Conservation (phyloP, 176 grass and related monocot species). For the Hordeum marinum region DNA sequence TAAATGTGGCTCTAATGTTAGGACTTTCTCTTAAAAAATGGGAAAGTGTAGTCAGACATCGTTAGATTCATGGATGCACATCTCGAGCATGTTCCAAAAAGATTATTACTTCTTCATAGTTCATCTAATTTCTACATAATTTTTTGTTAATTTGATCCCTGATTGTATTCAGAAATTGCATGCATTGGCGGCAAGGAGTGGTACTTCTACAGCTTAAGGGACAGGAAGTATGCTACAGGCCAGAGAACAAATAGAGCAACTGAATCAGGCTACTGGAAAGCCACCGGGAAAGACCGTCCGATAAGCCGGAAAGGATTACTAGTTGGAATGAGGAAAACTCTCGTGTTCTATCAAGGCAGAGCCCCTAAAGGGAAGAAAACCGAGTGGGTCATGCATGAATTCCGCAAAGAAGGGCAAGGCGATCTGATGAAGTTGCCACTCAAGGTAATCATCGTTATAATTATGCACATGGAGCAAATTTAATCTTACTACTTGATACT, state of each 20-base stretch:
- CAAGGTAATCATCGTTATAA: slow-evolving; percentile 34
- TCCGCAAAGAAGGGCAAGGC: slow-evolving; percentile 56
- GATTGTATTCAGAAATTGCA: slow-evolving; percentile 48
- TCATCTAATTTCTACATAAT: neutral
- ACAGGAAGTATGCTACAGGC: slow-evolving; percentile 88
- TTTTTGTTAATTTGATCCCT: neutral
- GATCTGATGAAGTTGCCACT: slow-evolving; percentile 43
- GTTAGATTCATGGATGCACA: neutral
- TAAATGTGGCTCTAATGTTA: neutral
- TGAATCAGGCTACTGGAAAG: slow-evolving; percentile 90
- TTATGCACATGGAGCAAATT: neutral
- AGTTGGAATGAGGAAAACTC: slow-evolving; percentile 92
- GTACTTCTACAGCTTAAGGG: slow-evolving; percentile 82
- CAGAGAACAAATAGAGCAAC: slow-evolving; percentile 88
- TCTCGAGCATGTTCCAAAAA: neutral
- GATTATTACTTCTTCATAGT: neutral
- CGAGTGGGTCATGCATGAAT: slow-evolving; percentile 99
- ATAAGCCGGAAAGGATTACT: slow-evolving; percentile 58
- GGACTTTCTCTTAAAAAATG: neutral
- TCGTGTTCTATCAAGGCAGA: slow-evolving; percentile 93
- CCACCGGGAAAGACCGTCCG: slow-evolving; percentile 73
- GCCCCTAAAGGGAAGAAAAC: slow-evolving; percentile 91
- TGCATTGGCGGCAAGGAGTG: slow-evolving; percentile 89
- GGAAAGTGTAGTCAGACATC: neutral
- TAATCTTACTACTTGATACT: neutral